Base-by-base conservation (phyloP, 768 basidiomycete genomes). In the Phlebiopsis flavidoalba region DNA sequence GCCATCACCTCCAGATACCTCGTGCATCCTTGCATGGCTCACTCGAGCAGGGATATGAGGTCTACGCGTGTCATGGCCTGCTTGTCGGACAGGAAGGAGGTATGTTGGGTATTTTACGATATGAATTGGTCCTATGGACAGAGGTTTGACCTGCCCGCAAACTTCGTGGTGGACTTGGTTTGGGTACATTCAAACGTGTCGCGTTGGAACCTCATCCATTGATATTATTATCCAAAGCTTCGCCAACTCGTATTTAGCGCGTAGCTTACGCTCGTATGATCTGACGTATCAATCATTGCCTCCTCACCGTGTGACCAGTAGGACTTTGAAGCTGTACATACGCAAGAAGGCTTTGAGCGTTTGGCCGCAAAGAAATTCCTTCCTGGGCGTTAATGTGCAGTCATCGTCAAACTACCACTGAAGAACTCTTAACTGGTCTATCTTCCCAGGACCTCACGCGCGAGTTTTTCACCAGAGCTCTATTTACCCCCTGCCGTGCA, bases 11-110 rank as follows among this genome's bases (percentile, higher is more conserved):
- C 10, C 68, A 95, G 97, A 99, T 76, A 99, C 97, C 21, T 98
- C 96, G 40, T 98, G 96, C 77, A 99, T 99, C 78, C 88, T 98
- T 68, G 93, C 93, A 56, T 99, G 96, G 96, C 81, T 99, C 76
- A 94, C n/a, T 98, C 75, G 97, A 99, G 73, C 82, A 98, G 73
- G 95, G 93, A 60, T 99, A 98, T 76, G 92, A 98, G 71, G 96
- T 98, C 64, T 86, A 89, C 67, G 93, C 95, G 22, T 98, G n/a
- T 95, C 83, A 95, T 96, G 91, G 93, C 93, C 12, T 92, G 95
- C n/a, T n/a, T 76, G 89, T 96, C 59, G 93, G 92, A 12, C 92
- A 94, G 68, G 92, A n/a, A 94, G 74, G 92, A 94, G 80, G 91
- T 64, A 31, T 36, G 14, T 5, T n/a, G n/a, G n/a, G 26, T 6